Evolutionary conservation across 2,329 filamentous ascomycete genomes (phyloP).

Genomic region (Ceratocystis albifundus): DNA sequence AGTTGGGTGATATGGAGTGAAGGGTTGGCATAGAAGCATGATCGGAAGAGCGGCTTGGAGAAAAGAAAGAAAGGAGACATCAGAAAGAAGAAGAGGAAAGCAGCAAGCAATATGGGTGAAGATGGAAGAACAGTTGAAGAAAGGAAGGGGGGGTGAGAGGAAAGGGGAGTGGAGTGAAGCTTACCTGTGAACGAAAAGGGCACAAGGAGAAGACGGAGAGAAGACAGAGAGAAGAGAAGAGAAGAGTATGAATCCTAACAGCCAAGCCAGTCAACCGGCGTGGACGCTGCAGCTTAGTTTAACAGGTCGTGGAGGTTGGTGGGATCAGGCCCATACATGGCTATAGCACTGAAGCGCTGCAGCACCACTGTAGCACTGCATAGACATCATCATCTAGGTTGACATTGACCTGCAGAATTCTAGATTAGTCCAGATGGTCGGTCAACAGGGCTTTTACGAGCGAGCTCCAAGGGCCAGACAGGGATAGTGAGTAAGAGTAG

Average conservation of each 20-base stretch:
- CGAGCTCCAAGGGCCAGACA: not conserved
- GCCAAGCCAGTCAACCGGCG: not conserved
- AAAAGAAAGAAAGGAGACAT: not conserved
- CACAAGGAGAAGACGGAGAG: not conserved
- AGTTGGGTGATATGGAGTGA: not conserved
- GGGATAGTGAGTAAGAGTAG: not conserved
- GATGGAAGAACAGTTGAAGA: no score
- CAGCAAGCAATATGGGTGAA: no score
- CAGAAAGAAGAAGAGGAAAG: not conserved
- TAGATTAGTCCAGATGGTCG: not conserved
- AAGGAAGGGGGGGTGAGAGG: no score
- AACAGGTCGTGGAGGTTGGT: not conserved
- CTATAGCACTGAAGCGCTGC: not conserved
- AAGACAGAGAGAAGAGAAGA: not conserved
- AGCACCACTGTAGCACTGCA: not conserved
- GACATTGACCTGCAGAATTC: slow-evolving; percentile 5
- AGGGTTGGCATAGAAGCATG: not conserved
- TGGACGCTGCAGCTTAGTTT: not conserved
- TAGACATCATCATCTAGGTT: not conserved
- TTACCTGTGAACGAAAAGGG: not conserved
- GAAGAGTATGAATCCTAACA: not conserved
- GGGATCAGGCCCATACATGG: not conserved
- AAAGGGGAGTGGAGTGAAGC: no score
- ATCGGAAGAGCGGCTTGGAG: not conserved
- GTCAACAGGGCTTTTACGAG: not conserved